phyloP scores from a whole-genome alignment of 2,329 filamentous ascomycete genomes.

The Proliferodiscus dingleyae region DNA sequence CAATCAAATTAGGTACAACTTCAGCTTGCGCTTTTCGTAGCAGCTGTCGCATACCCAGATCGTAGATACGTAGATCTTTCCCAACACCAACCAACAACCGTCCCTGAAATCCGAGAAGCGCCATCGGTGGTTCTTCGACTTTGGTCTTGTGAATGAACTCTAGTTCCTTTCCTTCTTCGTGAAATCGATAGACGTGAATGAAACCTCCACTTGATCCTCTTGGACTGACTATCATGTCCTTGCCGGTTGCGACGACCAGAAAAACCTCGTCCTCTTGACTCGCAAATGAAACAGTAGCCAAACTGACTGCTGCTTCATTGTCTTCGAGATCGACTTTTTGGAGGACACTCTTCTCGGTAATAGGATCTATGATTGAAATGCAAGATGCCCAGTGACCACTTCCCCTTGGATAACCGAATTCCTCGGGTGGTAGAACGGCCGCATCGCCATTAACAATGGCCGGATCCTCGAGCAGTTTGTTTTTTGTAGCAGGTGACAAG shows the following conservation, averaged over 20 bases:
- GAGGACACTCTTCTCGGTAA: slow-evolving; percentile 67
- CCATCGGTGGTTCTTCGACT: slow-evolving; percentile 81
- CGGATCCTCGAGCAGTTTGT: slow-evolving; percentile 69
- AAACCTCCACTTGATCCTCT: slow-evolving; percentile 73
- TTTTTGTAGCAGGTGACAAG: slow-evolving; percentile 70
- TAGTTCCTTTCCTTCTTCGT: slow-evolving; percentile 78
- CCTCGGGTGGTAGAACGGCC: slow-evolving; percentile 65
- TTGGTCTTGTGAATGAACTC: slow-evolving; percentile 97
- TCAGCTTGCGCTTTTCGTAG: slow-evolving; percentile 86
- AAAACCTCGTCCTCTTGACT: slow-evolving; percentile 87
- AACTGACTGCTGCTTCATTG: slow-evolving; percentile 87
- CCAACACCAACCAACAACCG: slow-evolving; percentile 82
- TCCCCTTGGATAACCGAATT: slow-evolving; percentile 84
- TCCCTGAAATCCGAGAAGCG: slow-evolving; percentile 90
- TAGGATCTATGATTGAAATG: slow-evolving; percentile 84
- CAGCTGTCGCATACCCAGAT: slow-evolving; percentile 87
- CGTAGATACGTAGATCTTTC: slow-evolving; percentile 77
- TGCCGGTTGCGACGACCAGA: slow-evolving; percentile 89
- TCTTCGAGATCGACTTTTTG: slow-evolving; percentile 77
- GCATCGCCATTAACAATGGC: slow-evolving; percentile 66
- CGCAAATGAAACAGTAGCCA: slow-evolving; percentile 77
- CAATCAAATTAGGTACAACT: slow-evolving; percentile 76
- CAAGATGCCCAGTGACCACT: slow-evolving; percentile 92
- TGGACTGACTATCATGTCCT: slow-evolving; percentile 78
- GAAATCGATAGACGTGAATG: slow-evolving; percentile 88